Base-by-base conservation (phyloP, 441 rosid species). In the Populus hybrid region DNA sequence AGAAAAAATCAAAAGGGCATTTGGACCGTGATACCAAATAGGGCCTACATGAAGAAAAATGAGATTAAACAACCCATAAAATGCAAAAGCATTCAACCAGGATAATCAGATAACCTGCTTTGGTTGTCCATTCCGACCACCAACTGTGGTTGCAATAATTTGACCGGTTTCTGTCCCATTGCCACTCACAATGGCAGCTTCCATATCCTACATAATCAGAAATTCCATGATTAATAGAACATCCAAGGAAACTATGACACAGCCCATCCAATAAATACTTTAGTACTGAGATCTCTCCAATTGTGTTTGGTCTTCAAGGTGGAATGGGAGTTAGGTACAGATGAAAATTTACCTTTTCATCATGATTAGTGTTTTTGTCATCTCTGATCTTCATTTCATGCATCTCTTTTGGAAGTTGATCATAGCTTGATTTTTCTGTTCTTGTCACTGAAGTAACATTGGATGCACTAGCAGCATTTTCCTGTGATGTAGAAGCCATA, bases 141-240 rank as follows among this genome's bases (percentile, higher is more conserved):
- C 95, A 12, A 94, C 81, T 20, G 92, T 87, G 20, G 98, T 93
- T 67, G 93, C 86, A 84, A 95, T 90, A 75, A 95, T 85, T 71
- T 94, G 95, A 40, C 97, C 98, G 9, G 94, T 83, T 82, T 92
- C 97, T 2, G 97, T 84, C 75, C 97, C 97, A 77, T 86, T 85
- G 69, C 97, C 97, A 40, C 80, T 90, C 74, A 95, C 88, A 81
- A 89, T 20, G 67, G 90, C 71, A 69, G 93, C 83, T 71, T 91
- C 99, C 80, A 82, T 75, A 66, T 90, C 97, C 97, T 93, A 83
- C 38, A 71, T 10, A 24, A 80, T n/a, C 26, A 77, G 70, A 71
- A 64, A 68, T 6, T 20, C 6, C 34, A 72, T 10, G 21, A 35
- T 65, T 59, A 20, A n/a, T n/a, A 68, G 72, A 40, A 59, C 30